Base-by-base conservation (phyloP, 805 yeast genomes). In the Schizosaccharomyces octosporus region DNA sequence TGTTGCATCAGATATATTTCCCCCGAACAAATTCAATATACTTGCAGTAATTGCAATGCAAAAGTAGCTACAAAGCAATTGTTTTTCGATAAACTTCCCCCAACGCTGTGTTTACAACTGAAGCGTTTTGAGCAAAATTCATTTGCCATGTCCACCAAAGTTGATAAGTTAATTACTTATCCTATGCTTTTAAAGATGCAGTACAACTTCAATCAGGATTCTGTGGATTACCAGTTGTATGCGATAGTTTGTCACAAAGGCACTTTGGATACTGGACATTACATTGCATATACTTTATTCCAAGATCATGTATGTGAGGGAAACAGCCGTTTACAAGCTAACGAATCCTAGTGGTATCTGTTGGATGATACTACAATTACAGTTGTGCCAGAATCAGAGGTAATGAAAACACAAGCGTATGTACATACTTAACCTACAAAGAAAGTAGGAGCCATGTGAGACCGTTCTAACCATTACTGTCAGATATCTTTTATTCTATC, bases 181-280 rank as follows among this genome's bases (percentile, higher is more conserved):
- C 61, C 45, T 15, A 41, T 32, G 41, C 43, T 48, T 55, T 13
- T 51, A 17, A 24, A 17, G 11, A 21, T 51, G 31, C 36, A 29
- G 17, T 24, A 21, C 31, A 24, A 21, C 31, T 21, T 21, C 19
- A 21, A 59, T n/a, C 31, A 27, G 2, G 54, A 31, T 13, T 6
- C n/a, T 1, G 68, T 79, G n/a, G 71, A 81, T 1, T 90, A 85
- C 71, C 96, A 90, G 71, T 76, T 93, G 54, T 87, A 82, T 71
- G 95, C 90, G 1, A 80, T 89, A 41, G 84, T 93, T 9, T 81
- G 87, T 66, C 98, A 93, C 70, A 82, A 81, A 42, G 99, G 99
- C 1, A 82, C 90, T 21, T 93, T 90, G 5, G 87, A 87, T 69
- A 93, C 97, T 1, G 99, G 99, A 11, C 99, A 93, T 71, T 93